Evolutionary conservation across 2,329 filamentous ascomycete genomes (phyloP).

Genomic region (Trichoderma semiorbis): DNA sequence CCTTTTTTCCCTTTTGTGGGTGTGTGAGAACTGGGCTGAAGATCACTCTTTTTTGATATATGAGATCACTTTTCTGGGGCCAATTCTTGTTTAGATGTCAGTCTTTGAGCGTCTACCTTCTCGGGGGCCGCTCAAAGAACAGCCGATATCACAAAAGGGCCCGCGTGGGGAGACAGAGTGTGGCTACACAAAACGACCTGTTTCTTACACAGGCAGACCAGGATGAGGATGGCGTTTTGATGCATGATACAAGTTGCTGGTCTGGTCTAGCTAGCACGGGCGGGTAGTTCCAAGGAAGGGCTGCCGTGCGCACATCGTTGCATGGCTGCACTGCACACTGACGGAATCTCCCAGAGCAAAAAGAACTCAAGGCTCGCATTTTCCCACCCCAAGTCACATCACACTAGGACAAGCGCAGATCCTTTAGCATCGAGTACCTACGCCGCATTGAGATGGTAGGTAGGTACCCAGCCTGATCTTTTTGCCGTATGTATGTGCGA

Average conservation of each 20-base stretch:
- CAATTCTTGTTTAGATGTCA: neutral
- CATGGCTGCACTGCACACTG: neutral
- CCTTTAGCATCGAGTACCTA: neutral
- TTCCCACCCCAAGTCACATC: neutral
- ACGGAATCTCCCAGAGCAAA: too few relatives aligned
- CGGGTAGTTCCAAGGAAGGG: neutral
- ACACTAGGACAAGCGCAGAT: constrained; percentile 11
- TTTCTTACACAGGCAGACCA: neutral
- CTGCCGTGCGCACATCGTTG: neutral
- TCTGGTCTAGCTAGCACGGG: neutral
- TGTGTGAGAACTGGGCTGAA: neutral
- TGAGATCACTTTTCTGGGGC: neutral
- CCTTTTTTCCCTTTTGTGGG: neutral
- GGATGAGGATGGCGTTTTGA: neutral
- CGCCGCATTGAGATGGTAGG: neutral
- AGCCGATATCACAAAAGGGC: neutral
- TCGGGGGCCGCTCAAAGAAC: neutral
- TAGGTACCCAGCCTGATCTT: neutral
- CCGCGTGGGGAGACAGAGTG: neutral
- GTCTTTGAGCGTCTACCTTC: neutral
- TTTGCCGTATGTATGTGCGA: neutral
- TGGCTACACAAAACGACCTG: constrained; percentile 7
- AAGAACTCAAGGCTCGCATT: neutral
- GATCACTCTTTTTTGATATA: too few relatives aligned
- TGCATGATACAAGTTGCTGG: neutral